Evolutionary conservation across 1,139 yeast genomes (phyloP), one percentile per base, ranked within the genome.

Genomic region (Suhomyces bokatorum): DNA sequence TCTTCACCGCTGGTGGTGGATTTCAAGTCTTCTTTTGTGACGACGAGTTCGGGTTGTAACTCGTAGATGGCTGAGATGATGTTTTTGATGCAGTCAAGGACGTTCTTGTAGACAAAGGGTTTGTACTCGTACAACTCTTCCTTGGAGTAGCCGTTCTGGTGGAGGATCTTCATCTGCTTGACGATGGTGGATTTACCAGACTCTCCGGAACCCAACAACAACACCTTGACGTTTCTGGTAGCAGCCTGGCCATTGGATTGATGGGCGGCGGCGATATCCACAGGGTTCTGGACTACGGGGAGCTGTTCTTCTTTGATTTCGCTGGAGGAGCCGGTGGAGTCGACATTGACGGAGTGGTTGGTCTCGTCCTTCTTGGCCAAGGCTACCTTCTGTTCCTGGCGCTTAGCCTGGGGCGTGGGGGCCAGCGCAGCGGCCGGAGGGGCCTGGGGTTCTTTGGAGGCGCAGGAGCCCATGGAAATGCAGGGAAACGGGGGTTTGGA

Each of bases 171-270:
- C 71, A 85, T 76, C 62, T 85, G 93, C 58, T 85, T 86, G 40
- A 85, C 78, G 39, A 85, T 81, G 5, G 93, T 85, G 3, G 90
- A 83, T 57, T 85, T 85, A 13, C 93, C 93, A 56, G 86, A 78
- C 58, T 86, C 95, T 22, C 93, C 95, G 0, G 91, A 82, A 7
- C 95, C 95, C 43, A 86, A 66, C 35, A 86, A 67, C 32, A 86
- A 66, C 35, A 84, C 80, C 59, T 85, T 85, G 29, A 83, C 78
- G 50, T 78, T 82, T 46, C 72, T 70, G 35, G 37, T 42, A 26
- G 41, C 39, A 9, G 42, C 26, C 26, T 37, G 44, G 17, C 42
- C 40, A 4, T 30, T 16, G n/a, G 38, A 37, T 6, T 34, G 42
- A 15, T 42, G 46, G 9, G 45, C 45, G n/a, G 48, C 49, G 4